A percentile compares a stretch with the other conserved stretches of the same genome.
phyloP scores from a whole-genome alignment of 768 basidiomycete genomes.

The Heimioporus sp. region DNA sequence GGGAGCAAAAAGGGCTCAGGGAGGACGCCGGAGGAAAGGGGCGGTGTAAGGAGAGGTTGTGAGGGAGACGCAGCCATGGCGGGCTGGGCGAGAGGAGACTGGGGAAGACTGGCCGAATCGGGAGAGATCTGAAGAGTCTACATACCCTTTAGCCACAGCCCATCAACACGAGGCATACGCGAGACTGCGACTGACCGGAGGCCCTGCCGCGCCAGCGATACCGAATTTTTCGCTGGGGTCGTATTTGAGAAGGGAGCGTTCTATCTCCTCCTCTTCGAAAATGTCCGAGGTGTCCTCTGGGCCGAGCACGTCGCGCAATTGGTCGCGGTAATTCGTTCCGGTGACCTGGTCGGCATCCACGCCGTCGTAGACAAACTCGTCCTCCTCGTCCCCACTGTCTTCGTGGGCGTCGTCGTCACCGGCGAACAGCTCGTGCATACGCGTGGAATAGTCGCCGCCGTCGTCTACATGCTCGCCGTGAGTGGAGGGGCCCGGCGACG shows the following conservation, averaged over 20 bases:
- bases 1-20: constrained; percentile 67
- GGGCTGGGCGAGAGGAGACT: constrained; percentile 34
- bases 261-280: constrained; percentile 45
- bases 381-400: constrained; percentile 52
- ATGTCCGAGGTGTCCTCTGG: constrained; percentile 55
- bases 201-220: constrained; percentile 17
- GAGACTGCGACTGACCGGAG: constrained; percentile 31
- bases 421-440: constrained; percentile 30
- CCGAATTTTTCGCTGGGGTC: constrained; percentile 32
- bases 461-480: constrained; percentile 21
- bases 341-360: constrained; percentile 51
- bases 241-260: constrained; percentile 43
- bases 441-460: constrained; percentile 23
- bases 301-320: constrained; percentile 71
- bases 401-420: constrained; percentile 43
- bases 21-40: not conserved
- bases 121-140: constrained; percentile 37
- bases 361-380: constrained; percentile 72
- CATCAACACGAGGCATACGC: constrained; percentile 16
- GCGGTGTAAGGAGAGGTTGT: constrained; percentile 1
- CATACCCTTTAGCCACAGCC: constrained; percentile 23
- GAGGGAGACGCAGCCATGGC: constrained; percentile 39
- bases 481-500: constrained; percentile 14
- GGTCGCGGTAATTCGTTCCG: constrained; percentile 59
- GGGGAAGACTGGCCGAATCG: constrained; percentile 39